Percentiles rank a stretch among this genome's conserved stretches.
Conservation (phyloP, 352 stramenopile species). For the Pythium periplocum region DNA sequence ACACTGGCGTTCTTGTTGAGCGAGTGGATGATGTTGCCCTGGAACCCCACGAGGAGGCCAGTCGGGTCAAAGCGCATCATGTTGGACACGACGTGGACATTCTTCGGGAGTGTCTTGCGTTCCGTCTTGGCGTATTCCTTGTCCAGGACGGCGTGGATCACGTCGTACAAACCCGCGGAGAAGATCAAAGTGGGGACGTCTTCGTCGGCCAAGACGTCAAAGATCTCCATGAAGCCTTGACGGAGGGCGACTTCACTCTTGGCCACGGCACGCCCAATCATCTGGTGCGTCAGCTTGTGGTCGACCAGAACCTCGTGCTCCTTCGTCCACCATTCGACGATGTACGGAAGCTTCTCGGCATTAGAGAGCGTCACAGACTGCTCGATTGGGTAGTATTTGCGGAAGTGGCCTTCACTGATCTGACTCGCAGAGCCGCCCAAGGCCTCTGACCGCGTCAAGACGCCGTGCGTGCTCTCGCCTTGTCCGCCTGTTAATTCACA, state of each 20-base stretch:
- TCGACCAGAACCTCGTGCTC: constrained; percentile 51
- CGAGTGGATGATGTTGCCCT: constrained; percentile 73
- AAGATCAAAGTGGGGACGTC: constrained; percentile 76
- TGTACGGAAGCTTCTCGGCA: constrained; percentile 63
- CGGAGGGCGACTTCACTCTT: constrained; percentile 48
- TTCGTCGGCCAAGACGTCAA: constrained; percentile 37
- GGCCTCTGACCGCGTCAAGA: constrained; percentile 18
- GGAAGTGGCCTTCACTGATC: constrained; percentile 43
- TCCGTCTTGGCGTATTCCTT: constrained; percentile 48
- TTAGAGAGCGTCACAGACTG: constrained; percentile 44
- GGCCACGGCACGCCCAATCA: constrained; percentile 37
- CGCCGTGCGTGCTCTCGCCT: constrained; percentile 16
- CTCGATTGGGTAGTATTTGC: constrained; percentile 64
- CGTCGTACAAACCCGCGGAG: constrained; percentile 64
- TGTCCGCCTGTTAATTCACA: neutral
- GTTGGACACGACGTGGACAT: constrained; percentile 80
- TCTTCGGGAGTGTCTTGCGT: constrained; percentile 25
- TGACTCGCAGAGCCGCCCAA: constrained; percentile 21
- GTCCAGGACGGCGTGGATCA: constrained; percentile 61
- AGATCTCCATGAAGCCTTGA: constrained; percentile 57
- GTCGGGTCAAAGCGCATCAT: constrained; percentile 69
- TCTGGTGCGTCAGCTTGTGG: constrained; percentile 35
- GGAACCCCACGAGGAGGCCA: constrained; percentile 36
- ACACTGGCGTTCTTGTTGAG: constrained; percentile 78
- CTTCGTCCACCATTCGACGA: constrained; percentile 64